Conservation (phyloP, 2,329 filamentous ascomycete genomes). For the Neofusicoccum kwambonambiense region DNA sequence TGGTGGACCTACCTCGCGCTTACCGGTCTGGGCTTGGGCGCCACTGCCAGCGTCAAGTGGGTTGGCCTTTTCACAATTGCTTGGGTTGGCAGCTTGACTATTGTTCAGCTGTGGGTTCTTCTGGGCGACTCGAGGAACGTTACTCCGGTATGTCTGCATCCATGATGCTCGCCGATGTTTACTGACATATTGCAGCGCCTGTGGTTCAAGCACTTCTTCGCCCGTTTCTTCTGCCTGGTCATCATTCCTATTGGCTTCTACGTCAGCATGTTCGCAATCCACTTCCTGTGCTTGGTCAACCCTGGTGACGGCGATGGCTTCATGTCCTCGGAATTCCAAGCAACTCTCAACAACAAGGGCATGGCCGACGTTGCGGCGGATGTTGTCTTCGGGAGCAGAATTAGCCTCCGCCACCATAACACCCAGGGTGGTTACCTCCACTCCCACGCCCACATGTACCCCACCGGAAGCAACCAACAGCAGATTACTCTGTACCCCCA, state of each 20-base stretch:
- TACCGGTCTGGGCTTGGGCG: slow-evolving; percentile 82
- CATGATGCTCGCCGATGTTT: slow-evolving; percentile 21
- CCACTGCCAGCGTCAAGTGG: slow-evolving; percentile 97
- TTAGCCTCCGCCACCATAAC: slow-evolving; percentile 88
- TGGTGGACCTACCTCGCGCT: slow-evolving; percentile 99
- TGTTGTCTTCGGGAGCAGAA: slow-evolving; percentile 81
- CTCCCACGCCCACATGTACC: slow-evolving; percentile 97
- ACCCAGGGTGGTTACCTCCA: slow-evolving; percentile 97
- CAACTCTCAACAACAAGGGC: slow-evolving; percentile 90
- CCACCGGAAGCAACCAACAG: slow-evolving; percentile 95
- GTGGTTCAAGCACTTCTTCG: slow-evolving; percentile 92
- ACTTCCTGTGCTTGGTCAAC: slow-evolving; percentile 90
- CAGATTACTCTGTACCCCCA: slow-evolving; percentile 98
- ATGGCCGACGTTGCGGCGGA: slow-evolving; percentile 96
- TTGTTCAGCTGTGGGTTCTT: slow-evolving; percentile 91
- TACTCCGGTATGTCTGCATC: slow-evolving; percentile 58
- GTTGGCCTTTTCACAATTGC: slow-evolving; percentile 98
- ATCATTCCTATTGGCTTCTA: slow-evolving; percentile 88
- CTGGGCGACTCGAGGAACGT: slow-evolving; percentile 87
- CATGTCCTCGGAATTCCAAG: slow-evolving; percentile 99
- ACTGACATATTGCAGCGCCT: slow-evolving; percentile 53
- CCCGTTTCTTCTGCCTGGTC: slow-evolving; percentile 86
- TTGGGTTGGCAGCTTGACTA: slow-evolving; percentile 89
- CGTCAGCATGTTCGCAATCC: slow-evolving; percentile 94
- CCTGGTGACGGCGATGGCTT: slow-evolving; percentile 97